These are phyloP conservation scores for Botrytis fabae DNA, from an alignment of 2,329 filamentous ascomycete species.

Conservation along the genomic window DNA sequence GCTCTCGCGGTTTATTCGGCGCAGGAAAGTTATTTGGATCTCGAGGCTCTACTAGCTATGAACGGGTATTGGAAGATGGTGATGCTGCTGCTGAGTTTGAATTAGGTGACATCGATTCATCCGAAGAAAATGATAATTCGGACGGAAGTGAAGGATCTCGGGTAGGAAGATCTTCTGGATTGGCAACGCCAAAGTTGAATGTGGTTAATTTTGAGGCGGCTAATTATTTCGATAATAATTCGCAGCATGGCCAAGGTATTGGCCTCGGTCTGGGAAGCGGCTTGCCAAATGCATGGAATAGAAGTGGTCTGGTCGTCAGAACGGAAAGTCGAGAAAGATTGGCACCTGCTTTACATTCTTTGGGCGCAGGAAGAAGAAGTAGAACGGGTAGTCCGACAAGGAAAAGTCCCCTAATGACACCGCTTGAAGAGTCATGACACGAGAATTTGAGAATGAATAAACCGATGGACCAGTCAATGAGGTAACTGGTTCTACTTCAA, in stretches of 20 bases:
- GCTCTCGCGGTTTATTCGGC: constrained; percentile 49
- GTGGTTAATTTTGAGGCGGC: constrained; percentile 50
- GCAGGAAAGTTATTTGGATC: constrained; percentile 66
- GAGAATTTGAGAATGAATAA: not conserved
- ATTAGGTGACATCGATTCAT: constrained; percentile 62
- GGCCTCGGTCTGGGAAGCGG: constrained; percentile 31
- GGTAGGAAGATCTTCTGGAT: constrained; percentile 62
- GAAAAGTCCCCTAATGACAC: constrained; percentile 58
- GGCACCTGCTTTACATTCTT: constrained; percentile 53
- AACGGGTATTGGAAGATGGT: constrained; percentile 83
- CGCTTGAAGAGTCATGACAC: constrained; percentile 45
- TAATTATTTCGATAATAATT: constrained; percentile 36
- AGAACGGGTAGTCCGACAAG: constrained; percentile 50
- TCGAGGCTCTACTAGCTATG: constrained; percentile 62
- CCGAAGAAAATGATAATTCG: constrained; percentile 63
- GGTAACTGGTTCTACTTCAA: not conserved
- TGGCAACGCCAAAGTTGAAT: constrained; percentile 65
- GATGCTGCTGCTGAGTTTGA: constrained; percentile 72
- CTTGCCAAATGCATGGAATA: constrained; percentile 51
- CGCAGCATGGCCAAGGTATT: constrained; percentile 31
- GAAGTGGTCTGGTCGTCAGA: constrained; percentile 73
- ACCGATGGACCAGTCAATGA: not conserved
- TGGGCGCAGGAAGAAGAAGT: constrained; percentile 54
- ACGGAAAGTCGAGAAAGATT: constrained; percentile 86
- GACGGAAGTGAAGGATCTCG: constrained; percentile 60